A percentile compares a stretch with the other conserved stretches of the same genome.
Evolutionary conservation across 129 eudicot genomes (phyloP).

Genomic region (Helichrysum umbraculigerum): DNA sequence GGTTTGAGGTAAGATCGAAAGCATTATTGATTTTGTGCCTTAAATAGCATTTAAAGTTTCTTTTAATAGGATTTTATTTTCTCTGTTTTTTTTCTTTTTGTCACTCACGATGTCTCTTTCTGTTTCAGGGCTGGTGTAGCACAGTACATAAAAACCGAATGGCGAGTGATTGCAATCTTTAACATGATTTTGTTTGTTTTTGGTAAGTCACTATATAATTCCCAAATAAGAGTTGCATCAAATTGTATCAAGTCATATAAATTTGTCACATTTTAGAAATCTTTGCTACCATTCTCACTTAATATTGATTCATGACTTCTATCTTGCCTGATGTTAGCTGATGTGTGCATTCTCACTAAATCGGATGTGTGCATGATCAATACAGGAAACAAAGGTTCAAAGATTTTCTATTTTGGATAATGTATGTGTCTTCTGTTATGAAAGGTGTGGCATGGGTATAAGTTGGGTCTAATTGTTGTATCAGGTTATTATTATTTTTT

Average conservation of each 20-base stretch:
- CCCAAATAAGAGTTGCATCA: not conserved
- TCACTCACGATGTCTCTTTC: not conserved
- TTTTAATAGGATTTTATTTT: not conserved
- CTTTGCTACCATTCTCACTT: conserved; percentile 12
- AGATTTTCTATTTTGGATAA: too few relatives aligned
- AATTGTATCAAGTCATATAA: not conserved
- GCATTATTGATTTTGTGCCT: not conserved
- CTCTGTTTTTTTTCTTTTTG: not conserved
- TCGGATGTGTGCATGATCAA: too few relatives aligned
- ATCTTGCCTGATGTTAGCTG: conserved; percentile 43
- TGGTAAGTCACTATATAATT: conserved; percentile 53
- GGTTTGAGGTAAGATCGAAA: conserved; percentile 62
- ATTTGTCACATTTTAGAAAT: conserved; percentile 9
- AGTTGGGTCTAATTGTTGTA: too few relatives aligned
- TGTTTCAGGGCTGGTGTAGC: conserved; percentile 91
- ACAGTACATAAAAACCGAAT: conserved; percentile 86
- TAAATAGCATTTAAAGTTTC: not conserved
- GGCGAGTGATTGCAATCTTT: conserved; percentile 92
- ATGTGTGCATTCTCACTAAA: not conserved
- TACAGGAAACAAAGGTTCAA: too few relatives aligned
- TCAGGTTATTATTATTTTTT: too few relatives aligned
- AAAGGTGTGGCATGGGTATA: too few relatives aligned
- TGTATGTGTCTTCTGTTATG: too few relatives aligned
- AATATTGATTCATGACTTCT: conserved; percentile 8
- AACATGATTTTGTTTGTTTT: conserved; percentile 68